Conservation (phyloP, 1,139 yeast species). For the Saccharomyces pastorianus region DNA sequence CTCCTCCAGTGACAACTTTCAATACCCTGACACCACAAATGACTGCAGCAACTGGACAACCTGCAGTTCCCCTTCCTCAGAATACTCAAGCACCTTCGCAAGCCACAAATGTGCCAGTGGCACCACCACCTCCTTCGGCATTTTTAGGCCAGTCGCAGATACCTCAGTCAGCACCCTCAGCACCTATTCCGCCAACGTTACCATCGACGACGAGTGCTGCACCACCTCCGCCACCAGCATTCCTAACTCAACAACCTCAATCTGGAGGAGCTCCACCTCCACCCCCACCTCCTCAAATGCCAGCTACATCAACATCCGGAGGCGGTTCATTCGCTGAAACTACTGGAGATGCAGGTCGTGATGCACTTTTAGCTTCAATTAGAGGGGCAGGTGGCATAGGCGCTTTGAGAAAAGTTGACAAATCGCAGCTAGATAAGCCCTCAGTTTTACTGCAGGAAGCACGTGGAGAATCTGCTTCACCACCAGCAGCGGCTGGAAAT, state of each 20-base stretch:
- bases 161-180: slow-evolving; percentile 6
- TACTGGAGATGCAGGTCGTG: slow-evolving; percentile 53
- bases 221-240: slow-evolving; percentile 29
- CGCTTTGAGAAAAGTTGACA: slow-evolving; percentile 66
- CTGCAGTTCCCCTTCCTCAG: slow-evolving; percentile 17
- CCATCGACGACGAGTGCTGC: slow-evolving; percentile 10
- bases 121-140: slow-evolving; percentile 11
- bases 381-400: slow-evolving; percentile 72
- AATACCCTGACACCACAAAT: slow-evolving; percentile 11
- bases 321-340: slow-evolving; percentile 32
- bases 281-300: slow-evolving; percentile 36
- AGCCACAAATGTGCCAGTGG: slow-evolving; percentile 17
- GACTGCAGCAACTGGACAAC: slow-evolving; percentile 22
- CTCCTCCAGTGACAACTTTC: slow-evolving; percentile 19
- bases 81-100: slow-evolving; percentile 18
- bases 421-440: slow-evolving; percentile 73
- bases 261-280: slow-evolving; percentile 21
- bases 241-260: slow-evolving; percentile 9
- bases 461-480: slow-evolving; percentile 36
- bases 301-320: slow-evolving; percentile 30
- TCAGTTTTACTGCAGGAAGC: slow-evolving; percentile 66
- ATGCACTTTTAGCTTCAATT: slow-evolving; percentile 81
- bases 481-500: slow-evolving; percentile 35
- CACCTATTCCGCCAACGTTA: slow-evolving; percentile 9
- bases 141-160: background rate